Evolutionary conservation across 345 rosid genomes (phyloP), one percentile per base, ranked within the genome.

Genomic region (Dovyalis caffra): DNA sequence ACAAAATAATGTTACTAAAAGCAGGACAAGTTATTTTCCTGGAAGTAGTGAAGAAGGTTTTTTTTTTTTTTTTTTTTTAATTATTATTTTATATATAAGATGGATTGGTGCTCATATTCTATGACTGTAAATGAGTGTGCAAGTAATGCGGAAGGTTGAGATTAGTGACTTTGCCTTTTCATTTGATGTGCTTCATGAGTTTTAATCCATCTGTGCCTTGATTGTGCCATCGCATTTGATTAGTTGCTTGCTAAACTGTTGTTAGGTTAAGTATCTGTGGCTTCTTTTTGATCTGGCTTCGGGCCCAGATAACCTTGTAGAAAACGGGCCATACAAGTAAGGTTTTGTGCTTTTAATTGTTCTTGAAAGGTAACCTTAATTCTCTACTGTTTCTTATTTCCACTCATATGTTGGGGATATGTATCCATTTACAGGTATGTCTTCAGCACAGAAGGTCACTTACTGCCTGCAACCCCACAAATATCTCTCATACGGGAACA

Each of bases 271-370:
- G 82, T 95, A 95, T 79, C 81, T 95, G 70, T 95, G 99, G 99
- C 96, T 95, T 73, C 97, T 95, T 66, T 95, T 95, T 65, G 99
- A 95, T 81, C 84, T 95, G 88, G 99, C 94, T 77, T 87, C 81
- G 49, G 93, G 91, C 56, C 87, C 96, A 20, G 93, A 91, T 76
- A 95, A 95, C 84, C 97, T 93, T 70, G 96, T 95, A 32, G 99
- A 95, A 81, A 95, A 88, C 85, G 99, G 99, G 75, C 99, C 98
- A 57, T 91, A 93, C 93, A 92, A 88, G 99, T 92, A 91, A 87
- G 86, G 58, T 33, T 73, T 69, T 57, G 32, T 65, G 49, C 73
- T 77, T 72, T 14, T 34, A 7, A 28, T 77, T 35, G 34, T 34
- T 47, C 33, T 23, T 71, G 61, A 16, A 62, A 8, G 34, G 43